These are phyloP conservation scores for Musa beccarii DNA, from an alignment of 176 grass and related monocot genomes.

Conservation along the genomic window DNA sequence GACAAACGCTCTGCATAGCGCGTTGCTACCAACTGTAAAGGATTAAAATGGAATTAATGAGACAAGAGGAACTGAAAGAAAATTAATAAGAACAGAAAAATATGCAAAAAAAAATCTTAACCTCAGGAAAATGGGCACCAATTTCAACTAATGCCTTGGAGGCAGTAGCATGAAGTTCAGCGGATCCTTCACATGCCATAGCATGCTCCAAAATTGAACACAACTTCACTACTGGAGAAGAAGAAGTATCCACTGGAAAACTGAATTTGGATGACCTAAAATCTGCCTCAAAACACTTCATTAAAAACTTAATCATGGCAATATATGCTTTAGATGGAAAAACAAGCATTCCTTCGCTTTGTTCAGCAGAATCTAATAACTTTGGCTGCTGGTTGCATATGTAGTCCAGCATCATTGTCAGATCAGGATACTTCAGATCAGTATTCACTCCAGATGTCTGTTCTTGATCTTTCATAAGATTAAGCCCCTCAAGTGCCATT, in stretches of 20 bases:
- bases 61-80: slow-evolving; percentile 10
- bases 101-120: slow-evolving; percentile 20
- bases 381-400: slow-evolving; percentile 57
- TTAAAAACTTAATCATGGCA: slow-evolving; percentile 84
- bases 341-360: slow-evolving; percentile 41
- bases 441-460: slow-evolving; percentile 28
- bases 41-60: slow-evolving; percentile 21
- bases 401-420: slow-evolving; percentile 57
- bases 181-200: slow-evolving; percentile 74
- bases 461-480: slow-evolving; percentile 61
- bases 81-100: not conserved
- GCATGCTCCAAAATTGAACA: slow-evolving; percentile 78
- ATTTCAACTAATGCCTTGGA: slow-evolving; percentile 87
- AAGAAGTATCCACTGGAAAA: slow-evolving; percentile 32
- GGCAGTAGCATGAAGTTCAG: slow-evolving; percentile 73
- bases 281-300: slow-evolving; percentile 78
- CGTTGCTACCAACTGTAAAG: slow-evolving; percentile 57
- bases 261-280: slow-evolving; percentile 16
- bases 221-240: slow-evolving; percentile 44
- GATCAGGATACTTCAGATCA: slow-evolving; percentile 66
- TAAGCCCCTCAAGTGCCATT: slow-evolving; percentile 80
- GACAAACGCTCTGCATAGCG: slow-evolving; percentile 53
- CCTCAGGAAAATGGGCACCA: slow-evolving; percentile 58
- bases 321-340: slow-evolving; percentile 78
- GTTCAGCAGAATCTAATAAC: slow-evolving; percentile 44